These are phyloP conservation scores for Acanthamoeba rhysodes DNA, from an alignment of 208 protist genomes.

Conservation along the genomic window DNA sequence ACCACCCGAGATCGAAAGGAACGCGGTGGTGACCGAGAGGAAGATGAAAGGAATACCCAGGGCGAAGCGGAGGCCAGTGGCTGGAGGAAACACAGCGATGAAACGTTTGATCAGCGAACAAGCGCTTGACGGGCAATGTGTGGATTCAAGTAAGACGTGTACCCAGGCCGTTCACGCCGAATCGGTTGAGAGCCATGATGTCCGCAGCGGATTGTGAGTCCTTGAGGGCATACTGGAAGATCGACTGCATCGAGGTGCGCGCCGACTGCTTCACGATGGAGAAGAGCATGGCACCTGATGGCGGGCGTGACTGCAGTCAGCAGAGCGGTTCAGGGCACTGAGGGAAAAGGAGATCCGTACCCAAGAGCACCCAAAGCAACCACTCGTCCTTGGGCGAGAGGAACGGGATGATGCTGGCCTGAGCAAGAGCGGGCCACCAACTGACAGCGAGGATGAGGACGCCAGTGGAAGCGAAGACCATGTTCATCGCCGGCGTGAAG, in stretches of 20 bases:
- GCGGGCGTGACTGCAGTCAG: background rate
- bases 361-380: conserved; percentile 36
- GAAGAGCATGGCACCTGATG: conserved; percentile 48
- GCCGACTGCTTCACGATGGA: conserved; percentile 69
- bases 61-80: conserved; percentile 61
- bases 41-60: conserved; percentile 69
- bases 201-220: conserved; percentile 46
- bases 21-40: conserved; percentile 27
- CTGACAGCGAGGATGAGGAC: conserved; percentile 62
- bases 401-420: background rate
- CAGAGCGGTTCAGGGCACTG: background rate
- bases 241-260: conserved; percentile 56
- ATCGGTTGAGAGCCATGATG: conserved; percentile 75
- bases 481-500: conserved; percentile 36
- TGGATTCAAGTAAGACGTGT: too few species aligned
- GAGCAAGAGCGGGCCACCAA: conserved; percentile 56
- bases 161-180: conserved; percentile 66
- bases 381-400: conserved; percentile 54
- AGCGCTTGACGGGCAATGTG: too few species aligned
- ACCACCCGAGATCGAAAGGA: conserved; percentile 56
- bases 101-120: background rate
- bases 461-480: conserved; percentile 41
- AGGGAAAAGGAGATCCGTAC: background rate
- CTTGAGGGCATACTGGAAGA: conserved; percentile 67
- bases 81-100: background rate